Base-by-base conservation (phyloP, 441 rosid species). In the Populus trichocarpa region DNA sequence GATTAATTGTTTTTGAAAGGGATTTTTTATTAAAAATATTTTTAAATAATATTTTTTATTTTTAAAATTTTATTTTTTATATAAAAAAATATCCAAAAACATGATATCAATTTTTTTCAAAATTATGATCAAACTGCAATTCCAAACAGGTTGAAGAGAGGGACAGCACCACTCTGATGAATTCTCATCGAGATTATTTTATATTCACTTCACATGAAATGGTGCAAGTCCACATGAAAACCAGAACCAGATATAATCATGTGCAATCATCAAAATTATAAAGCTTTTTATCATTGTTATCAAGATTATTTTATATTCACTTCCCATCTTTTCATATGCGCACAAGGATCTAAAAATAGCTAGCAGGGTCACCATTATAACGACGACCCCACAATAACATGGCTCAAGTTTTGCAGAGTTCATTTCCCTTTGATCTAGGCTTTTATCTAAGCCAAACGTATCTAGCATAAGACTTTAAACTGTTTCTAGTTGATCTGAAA, bases 191-290 rank as follows among this genome's bases (percentile, higher is more conserved):
- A 6, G 2, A 33, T 6, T 33, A 33, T 7, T 33, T 33, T 6
- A 6, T 33, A 33, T 33, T 33, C 36, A 33, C 36, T 33, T 33
- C 36, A 7, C 36, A 33, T 5, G 38, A 61, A 73, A 73, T 53
- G 71, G 35, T 74, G 35, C 20, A 11, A 63, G 13, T 77, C 66
- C 86, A 77, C 83, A 76, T 71, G 80, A 72, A 63, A 79, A 69
- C 13, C 26, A 78, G 75, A 74, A 63, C 78, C 80, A 66, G 75
- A 64, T 71, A 85, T 70, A 75, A 84, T 84, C 71, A 86, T 81
- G 84, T 83, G 86, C 90, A 82, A 84, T 85, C 82, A 86, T 82
- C 78, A 77, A 33, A 57, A 42, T 5, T 65, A 32, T 12, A 18
- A 16, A 14, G 30, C 16, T 46, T 42, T 20, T 35, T 67, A 11